Conservation (phyloP, 2,329 filamentous ascomycete species). For the Sordariomycetes sp. region DNA sequence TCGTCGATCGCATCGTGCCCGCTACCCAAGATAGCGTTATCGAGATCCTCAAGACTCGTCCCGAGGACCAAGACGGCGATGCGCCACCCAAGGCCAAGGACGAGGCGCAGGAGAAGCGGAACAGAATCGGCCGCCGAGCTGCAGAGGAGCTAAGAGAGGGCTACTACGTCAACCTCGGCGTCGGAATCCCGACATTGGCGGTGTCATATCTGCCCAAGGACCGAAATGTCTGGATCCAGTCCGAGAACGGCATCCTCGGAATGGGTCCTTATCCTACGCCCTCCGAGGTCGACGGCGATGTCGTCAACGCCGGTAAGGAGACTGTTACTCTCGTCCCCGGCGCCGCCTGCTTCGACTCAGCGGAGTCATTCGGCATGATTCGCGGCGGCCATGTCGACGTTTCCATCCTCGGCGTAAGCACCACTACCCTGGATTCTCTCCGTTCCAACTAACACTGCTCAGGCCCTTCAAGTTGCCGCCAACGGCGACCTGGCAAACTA, state of each 20-base stretch:
- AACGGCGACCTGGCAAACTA: slow-evolving; percentile 78
- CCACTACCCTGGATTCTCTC: neutral
- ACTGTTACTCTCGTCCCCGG: slow-evolving; percentile 74
- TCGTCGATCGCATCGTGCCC: slow-evolving; percentile 71
- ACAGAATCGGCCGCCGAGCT: slow-evolving; percentile 67
- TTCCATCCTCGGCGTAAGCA: slow-evolving; percentile 61
- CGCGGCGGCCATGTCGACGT: slow-evolving; percentile 77
- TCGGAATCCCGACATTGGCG: slow-evolving; percentile 77
- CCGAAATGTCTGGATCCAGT: slow-evolving; percentile 73
- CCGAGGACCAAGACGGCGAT: slow-evolving; percentile 20
- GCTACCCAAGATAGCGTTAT: slow-evolving; percentile 63
- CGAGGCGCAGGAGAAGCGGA: slow-evolving; percentile 44
- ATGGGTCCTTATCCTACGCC: slow-evolving; percentile 77
- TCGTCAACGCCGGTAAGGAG: slow-evolving; percentile 79
- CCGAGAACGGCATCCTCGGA: slow-evolving; percentile 77
- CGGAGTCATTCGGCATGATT: slow-evolving; percentile 83
- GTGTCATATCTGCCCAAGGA: slow-evolving; percentile 63
- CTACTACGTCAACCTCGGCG: slow-evolving; percentile 72
- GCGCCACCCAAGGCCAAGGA: slow-evolving; percentile 30
- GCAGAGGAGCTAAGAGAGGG: slow-evolving; percentile 75
- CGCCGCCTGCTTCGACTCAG: slow-evolving; percentile 67
- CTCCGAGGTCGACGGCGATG: slow-evolving; percentile 65
- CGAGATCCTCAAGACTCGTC: slow-evolving; percentile 54
- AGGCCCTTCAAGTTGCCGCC: slow-evolving; percentile 69
- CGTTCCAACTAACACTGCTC: slow-evolving; percentile 2